A percentile compares a stretch with the other conserved stretches of the same genome.
Conservation (phyloP, 192 early-diverging fungal species). For the Coemansia sp. region DNA sequence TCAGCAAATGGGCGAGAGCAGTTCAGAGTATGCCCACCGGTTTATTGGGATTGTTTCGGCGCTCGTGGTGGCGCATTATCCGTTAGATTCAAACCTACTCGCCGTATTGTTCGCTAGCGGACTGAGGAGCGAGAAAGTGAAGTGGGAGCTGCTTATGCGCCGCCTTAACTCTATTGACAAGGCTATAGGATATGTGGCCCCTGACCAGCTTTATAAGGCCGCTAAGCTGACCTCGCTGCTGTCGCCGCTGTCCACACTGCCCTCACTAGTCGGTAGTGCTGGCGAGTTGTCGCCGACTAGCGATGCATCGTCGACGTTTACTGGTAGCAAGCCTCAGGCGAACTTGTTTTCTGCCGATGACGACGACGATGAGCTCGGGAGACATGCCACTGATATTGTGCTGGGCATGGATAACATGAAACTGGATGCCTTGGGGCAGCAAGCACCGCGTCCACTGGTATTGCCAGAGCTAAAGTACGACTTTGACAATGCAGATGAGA, state of each 20-base stretch:
- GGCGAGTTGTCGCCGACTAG: slow-evolving; percentile 41
- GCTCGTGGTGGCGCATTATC: slow-evolving; percentile 30
- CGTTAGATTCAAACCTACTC: slow-evolving; percentile 40
- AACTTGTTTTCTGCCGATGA: slow-evolving; percentile 8
- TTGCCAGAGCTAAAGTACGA: slow-evolving; percentile 10
- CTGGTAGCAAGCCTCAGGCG: slow-evolving; percentile 6
- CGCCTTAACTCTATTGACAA: slow-evolving; percentile 41
- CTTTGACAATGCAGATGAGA: slow-evolving; percentile 2
- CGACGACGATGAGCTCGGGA: slow-evolving; percentile 19
- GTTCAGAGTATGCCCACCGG: slow-evolving; percentile 49
- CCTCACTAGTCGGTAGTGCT: slow-evolving; percentile 19
- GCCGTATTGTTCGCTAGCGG: slow-evolving; percentile 40
- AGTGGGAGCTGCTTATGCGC: slow-evolving; percentile 49
- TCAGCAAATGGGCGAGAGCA: slow-evolving; percentile 49
- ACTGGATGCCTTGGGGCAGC: slow-evolving; percentile 8
- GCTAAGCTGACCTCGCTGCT: slow-evolving; percentile 49
- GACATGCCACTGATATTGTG: background rate
- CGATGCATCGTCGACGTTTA: slow-evolving; percentile 36
- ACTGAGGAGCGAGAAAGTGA: slow-evolving; percentile 40
- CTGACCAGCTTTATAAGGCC: slow-evolving; percentile 47
- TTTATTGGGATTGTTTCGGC: slow-evolving; percentile 35
- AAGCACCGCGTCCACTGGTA: slow-evolving; percentile 7
- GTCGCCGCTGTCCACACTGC: slow-evolving; percentile 27
- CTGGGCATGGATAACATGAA: slow-evolving; percentile 11
- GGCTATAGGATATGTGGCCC: slow-evolving; percentile 51